Base-by-base conservation (phyloP, 1,284 basidiomycete species). In the Laetiporus sulphureus region DNA sequence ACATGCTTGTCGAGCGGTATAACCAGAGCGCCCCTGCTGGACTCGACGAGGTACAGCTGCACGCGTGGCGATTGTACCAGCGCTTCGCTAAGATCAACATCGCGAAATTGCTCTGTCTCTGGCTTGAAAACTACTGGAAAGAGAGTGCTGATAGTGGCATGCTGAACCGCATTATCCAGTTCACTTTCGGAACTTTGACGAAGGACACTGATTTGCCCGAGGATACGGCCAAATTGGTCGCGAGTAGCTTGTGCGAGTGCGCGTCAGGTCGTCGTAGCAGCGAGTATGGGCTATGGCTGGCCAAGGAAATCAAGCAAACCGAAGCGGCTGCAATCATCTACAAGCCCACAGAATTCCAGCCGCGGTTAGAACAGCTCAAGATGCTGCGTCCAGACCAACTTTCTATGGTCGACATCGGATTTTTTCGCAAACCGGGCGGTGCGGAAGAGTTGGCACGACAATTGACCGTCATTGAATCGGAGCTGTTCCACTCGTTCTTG, bases 121-220 rank as follows among this genome's bases (percentile, higher is more conserved):
- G 91, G 91, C 68, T 91, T 23, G 77, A 85, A 48, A 64, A 71
- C 35, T 79, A 90, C 59, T 93, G 89, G 88, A 68, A 73, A 13
- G 62, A 70, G 1, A 66, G 71, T 0, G 52, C 58, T 5, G 79
- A 83, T 44, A 38, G 42, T 1, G 51, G 49, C 6, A 57, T 70
- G 8, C 58, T 83, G 5, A 38, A 41, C 3, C 47, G 48, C 3
- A 60, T 77, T 12, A 59, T 57, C 19, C 40, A 54, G 7, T 73
- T 74, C 42, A 55, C 56, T 7, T 40, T 59, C 21, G 32, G 36
- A 8, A 27, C 38, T 3, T 39, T 53, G 11, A 45, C 49, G 2
- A 34, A 38, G 10, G 51, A 52, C 33, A 22, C 30, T 2, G 23
- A 40, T 25, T 31, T 54, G 12, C 49, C 43, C 1, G 13, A 24